These are phyloP conservation scores for Sporobolomyces roseus DNA, from an alignment of 768 basidiomycete genomes.

Conservation along the genomic window DNA sequence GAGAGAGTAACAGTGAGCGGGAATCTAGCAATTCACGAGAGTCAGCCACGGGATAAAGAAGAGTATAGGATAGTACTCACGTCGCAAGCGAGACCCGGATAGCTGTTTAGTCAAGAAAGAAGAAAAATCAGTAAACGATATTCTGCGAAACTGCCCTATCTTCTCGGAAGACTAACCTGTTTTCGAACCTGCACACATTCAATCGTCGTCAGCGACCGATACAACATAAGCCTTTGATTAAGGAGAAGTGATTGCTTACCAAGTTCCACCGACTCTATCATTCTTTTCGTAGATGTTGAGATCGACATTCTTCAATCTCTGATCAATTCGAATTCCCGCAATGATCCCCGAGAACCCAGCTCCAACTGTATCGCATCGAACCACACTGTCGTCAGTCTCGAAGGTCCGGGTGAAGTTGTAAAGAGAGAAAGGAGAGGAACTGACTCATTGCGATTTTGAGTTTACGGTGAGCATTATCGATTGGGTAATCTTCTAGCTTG, in stretches of 20 bases:
- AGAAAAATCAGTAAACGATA: not conserved
- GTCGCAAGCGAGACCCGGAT: constrained; percentile 37
- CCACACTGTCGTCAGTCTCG: not conserved
- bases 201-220: too few species aligned
- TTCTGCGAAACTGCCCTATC: not conserved
- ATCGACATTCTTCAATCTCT: constrained; percentile 57
- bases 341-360: constrained; percentile 62
- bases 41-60: not conserved
- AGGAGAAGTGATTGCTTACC: too few species aligned
- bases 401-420: not conserved
- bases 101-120: constrained; percentile 17
- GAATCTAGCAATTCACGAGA: constrained; percentile 17
- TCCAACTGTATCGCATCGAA: constrained; percentile 49
- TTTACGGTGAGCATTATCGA: constrained; percentile 8
- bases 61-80: not conserved
- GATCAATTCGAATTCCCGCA: constrained; percentile 60
- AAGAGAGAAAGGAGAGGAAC: not conserved
- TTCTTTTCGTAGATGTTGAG: constrained; percentile 62
- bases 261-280: constrained; percentile 61
- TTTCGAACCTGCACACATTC: constrained; percentile 18
- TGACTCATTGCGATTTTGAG: constrained; percentile 37
- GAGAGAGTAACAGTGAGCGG: constrained; percentile 37
- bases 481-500: constrained; percentile 33
- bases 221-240: too few species aligned
- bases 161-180: too few species aligned